Conservation (phyloP, 371 early-diverging fungal species). For the Parasitella parasitica region DNA sequence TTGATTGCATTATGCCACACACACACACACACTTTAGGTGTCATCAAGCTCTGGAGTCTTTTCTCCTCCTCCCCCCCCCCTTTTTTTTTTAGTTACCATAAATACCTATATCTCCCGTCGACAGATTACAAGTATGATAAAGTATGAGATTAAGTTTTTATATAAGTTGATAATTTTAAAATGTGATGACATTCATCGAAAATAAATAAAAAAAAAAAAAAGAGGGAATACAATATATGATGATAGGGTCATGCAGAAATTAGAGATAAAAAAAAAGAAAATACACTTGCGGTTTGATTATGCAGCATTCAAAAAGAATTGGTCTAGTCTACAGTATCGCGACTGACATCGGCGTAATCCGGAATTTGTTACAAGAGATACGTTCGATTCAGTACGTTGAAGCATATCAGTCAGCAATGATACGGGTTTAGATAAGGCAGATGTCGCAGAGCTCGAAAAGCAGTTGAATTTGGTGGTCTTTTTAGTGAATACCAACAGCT, state of each 20-base stretch:
- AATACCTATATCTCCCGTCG: too few relatives aligned
- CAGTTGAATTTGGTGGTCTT: not conserved
- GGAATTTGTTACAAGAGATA: not conserved
- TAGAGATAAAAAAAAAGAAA: not conserved
- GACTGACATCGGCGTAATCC: slow-evolving; percentile 29
- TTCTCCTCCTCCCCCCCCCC: too few relatives aligned
- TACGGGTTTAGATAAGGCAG: slow-evolving; percentile 13
- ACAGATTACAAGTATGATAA: too few relatives aligned
- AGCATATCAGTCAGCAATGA: slow-evolving; percentile 25
- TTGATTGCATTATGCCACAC: not conserved
- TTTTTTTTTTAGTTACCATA: too few relatives aligned
- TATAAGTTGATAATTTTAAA: too few relatives aligned
- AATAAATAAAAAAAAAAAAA: not conserved
- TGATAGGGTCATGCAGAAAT: not conserved
- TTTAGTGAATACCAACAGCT: not conserved
- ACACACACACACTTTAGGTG: not conserved
- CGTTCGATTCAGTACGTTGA: not conserved
- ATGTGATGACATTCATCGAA: too few relatives aligned
- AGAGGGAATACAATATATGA: slow-evolving; percentile 1
- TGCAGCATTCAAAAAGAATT: slow-evolving; percentile 15
- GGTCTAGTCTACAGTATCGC: slow-evolving; percentile 25
- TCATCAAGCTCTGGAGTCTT: not conserved
- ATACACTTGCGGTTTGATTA: not conserved
- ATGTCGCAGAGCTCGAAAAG: not conserved
- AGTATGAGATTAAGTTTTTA: too few relatives aligned